phyloP scores from a whole-genome alignment of 257 asterid species.

The Forsythia viridissima region DNA sequence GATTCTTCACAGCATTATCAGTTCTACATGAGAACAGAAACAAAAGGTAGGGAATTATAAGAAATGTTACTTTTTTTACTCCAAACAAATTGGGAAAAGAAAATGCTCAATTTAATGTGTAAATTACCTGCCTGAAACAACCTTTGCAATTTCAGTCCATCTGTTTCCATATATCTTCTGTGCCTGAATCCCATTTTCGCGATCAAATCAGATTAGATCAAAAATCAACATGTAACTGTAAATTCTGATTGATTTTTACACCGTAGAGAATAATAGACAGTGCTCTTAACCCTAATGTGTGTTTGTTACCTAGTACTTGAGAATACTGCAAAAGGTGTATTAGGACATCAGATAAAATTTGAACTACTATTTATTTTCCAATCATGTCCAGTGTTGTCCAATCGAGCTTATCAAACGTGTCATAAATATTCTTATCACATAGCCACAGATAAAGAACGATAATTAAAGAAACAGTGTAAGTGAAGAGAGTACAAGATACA shows the following conservation, averaged over 20 bases:
- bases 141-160: conserved; percentile 99
- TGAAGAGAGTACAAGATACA: not conserved
- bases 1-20: conserved; percentile 98
- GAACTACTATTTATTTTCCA: not conserved
- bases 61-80: not conserved
- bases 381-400: not conserved
- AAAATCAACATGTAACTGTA: not conserved
- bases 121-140: conserved; percentile 97
- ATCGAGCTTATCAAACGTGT: not conserved
- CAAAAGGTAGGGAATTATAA: not conserved
- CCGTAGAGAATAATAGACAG: not conserved
- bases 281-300: conserved; percentile 2
- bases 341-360: not conserved
- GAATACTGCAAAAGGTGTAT: no score
- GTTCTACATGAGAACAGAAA: conserved; percentile 54
- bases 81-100: conserved; percentile 5
- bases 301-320: no score
- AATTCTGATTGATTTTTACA: not conserved
- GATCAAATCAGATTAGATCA: conserved; percentile 36
- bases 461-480: not conserved
- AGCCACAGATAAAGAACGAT: conserved; percentile 7
- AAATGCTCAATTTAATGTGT: not conserved
- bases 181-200: conserved; percentile 57
- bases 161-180: conserved; percentile 93
- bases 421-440: conserved; percentile 4